Base-by-base conservation (phyloP, 2,329 filamentous ascomycete genomes). In the Pseudogymnoascus destructans region DNA sequence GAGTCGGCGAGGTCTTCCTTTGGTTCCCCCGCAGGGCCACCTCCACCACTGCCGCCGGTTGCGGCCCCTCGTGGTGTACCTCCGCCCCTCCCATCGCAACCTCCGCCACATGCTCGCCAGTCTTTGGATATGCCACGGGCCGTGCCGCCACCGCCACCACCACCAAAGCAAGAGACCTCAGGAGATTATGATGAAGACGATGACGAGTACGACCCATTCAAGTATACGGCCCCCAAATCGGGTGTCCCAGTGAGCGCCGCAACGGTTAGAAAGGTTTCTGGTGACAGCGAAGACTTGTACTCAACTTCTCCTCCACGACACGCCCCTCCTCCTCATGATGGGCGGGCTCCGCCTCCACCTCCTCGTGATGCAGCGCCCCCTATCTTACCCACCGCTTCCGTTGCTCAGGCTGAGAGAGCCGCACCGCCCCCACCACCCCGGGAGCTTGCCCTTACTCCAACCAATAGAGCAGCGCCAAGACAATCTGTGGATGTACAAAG, bases 101-200 rank as follows among this genome's bases (percentile, higher is more conserved):
- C 52, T n/a, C 52, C 54, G 13, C 54, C 54, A 56, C 54, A 35
- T 35, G 74, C 73, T 60, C 77, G 87, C 59, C 75, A 76, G 58
- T 93, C 88, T 1, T 72, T 82, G 54, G 89, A 95, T 66, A 77
- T 79, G 58, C 87, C 88, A 52, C 80, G 87, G 63, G 81, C 75
- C 55, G 82, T 81, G 35, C 87, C 87, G 46, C 86, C 86, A 2
- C 84, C 85, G 5, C 76, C 80, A 11, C 80, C 75, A 42, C 80
- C 76, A 32, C 76, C 75, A 27, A 35, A 56, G 19, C 64, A 68
- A 7, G 35, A 62, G 55, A 8, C 23, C 8, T 68, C 72, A 27
- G 67, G 68, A 33, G 74, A 74, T 40, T 75, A 77, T 13, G 78
- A 81, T 23, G 83, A 87, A 9, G 84, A 86, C 6, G 77, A 81